phyloP scores from a whole-genome alignment of 2,329 filamentous ascomycete species.

The Mycosphaerelloides madeirae region DNA sequence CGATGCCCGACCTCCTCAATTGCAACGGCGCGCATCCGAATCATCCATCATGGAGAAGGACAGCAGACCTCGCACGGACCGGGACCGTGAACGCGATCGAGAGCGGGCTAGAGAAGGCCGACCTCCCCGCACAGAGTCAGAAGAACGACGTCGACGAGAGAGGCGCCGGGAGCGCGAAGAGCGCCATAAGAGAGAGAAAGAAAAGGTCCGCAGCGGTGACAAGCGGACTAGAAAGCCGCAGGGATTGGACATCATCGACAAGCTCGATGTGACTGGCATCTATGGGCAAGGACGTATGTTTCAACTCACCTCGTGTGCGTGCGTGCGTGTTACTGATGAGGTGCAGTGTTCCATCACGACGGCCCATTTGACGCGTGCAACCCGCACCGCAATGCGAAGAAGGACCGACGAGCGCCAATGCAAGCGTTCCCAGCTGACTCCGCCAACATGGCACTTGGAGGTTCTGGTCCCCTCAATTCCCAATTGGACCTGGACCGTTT shows the following conservation, averaged over 20 bases:
- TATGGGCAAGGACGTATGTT: conserved; percentile 83
- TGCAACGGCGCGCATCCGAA: conserved; percentile 72
- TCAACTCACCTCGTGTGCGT: not conserved
- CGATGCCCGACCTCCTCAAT: conserved; percentile 41
- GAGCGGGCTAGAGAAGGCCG: conserved; percentile 12
- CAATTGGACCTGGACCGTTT: conserved; percentile 82
- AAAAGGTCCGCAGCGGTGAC: conserved; percentile 37
- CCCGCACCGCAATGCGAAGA: conserved; percentile 84
- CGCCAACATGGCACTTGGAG: conserved; percentile 85
- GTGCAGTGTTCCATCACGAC: conserved; percentile 88
- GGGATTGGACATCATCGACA: conserved; percentile 84
- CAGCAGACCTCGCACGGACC: conserved; percentile 53
- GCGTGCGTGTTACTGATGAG: conserved; percentile 8
- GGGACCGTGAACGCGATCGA: conserved; percentile 9
- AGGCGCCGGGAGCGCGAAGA: conserved; percentile 49
- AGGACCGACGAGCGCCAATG: conserved; percentile 82
- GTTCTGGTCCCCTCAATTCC: conserved; percentile 75
- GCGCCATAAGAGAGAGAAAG: conserved; percentile 43
- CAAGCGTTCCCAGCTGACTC: conserved; percentile 91
- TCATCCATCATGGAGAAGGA: conserved; percentile 66
- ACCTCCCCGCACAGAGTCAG: conserved; percentile 35
- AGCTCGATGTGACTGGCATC: conserved; percentile 91
- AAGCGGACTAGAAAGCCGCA: conserved; percentile 38
- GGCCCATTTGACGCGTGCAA: conserved; percentile 96
- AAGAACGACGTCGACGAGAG: conserved; percentile 49